Evolutionary conservation across 805 yeast species (phyloP).

Genomic region (Saturnispora saitoi): DNA sequence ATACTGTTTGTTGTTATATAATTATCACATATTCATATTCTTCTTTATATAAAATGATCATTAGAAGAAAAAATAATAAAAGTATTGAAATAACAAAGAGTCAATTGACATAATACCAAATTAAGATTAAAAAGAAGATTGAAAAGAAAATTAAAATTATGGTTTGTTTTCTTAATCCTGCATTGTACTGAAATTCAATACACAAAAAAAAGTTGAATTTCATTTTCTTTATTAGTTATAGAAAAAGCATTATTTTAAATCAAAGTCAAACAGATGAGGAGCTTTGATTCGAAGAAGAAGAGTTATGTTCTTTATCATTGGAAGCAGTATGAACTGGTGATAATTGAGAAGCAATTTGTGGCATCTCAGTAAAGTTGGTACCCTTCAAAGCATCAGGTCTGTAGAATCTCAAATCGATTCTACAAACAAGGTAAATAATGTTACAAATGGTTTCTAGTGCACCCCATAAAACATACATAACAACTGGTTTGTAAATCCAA

Average conservation of each 20-base stretch:
- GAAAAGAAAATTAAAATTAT: no score
- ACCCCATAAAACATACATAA: slow-evolving; percentile 65
- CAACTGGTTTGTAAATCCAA: slow-evolving; percentile 45
- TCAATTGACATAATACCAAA: no score
- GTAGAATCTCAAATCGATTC: slow-evolving; percentile 72
- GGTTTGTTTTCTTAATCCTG: no score
- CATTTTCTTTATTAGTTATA: not conserved
- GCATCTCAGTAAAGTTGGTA: slow-evolving; percentile 8
- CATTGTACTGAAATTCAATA: not conserved
- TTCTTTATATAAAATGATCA: no score
- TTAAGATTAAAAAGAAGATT: no score
- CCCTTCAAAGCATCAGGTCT: slow-evolving; percentile 46
- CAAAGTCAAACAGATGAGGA: slow-evolving; percentile 10
- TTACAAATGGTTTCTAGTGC: slow-evolving; percentile 52
- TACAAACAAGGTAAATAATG: slow-evolving; percentile 46
- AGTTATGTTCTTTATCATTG: slow-evolving; percentile 6
- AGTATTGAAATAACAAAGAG: no score
- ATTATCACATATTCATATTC: no score
- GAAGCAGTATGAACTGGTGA: slow-evolving; percentile 1
- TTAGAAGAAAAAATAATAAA: no score
- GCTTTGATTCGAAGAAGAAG: slow-evolving; percentile 5
- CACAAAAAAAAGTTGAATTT: not conserved
- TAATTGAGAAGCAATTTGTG: slow-evolving; percentile 3
- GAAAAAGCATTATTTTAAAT: not conserved
- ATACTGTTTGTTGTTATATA: no score